Base-by-base conservation (phyloP, 352 stramenopile genomes). In the Phytophthora macrochlamydospora region DNA sequence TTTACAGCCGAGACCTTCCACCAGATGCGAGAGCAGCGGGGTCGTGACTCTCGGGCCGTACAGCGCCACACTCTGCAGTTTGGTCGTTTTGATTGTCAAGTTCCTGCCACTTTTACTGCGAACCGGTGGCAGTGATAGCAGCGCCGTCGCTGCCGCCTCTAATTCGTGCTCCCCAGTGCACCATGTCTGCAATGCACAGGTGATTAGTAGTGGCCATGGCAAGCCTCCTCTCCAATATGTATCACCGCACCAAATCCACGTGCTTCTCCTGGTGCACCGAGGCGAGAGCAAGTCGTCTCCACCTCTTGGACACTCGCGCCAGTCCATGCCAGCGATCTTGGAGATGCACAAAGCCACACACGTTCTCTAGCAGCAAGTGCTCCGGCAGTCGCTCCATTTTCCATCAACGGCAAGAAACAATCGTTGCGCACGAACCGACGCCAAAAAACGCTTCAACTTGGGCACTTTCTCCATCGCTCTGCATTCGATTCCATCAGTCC, bases 91-190 rank as follows among this genome's bases (percentile, higher is more conserved):
- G 7, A 65, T 14, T 0, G 51, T 57, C 35, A 57, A 46, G 32
- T 48, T 53, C 31, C 43, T 48, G 59, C 46, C 37, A 44, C 51
- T 55, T 38, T 53, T 70, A 51, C 55, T 43, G 45, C 49, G 71
- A 40, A 58, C 43, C 9, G 51, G 50, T 40, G 50, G 46, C 8
- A 43, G 59, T 7, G 69, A 49, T 13, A 73, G 55, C 31, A 92
- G 59, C 51, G 68, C 63, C 9, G 69, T 52, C 3, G 76, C 78
- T 7, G 80, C 77, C 7, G 52, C 29, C 29, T 91, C 71, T 9
- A 94, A 76, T 60, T 92, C 78, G 24, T 85, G 54, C 43, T 91
- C 70, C 1, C 86, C 76, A 3, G 81, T 83, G 69, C 82, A 91
- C 86, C 86, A 94, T 1, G 79, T 92, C 84, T 92, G 38, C 4